Conservation (phyloP, 768 basidiomycete genomes). For the Termitomyces heimii region DNA sequence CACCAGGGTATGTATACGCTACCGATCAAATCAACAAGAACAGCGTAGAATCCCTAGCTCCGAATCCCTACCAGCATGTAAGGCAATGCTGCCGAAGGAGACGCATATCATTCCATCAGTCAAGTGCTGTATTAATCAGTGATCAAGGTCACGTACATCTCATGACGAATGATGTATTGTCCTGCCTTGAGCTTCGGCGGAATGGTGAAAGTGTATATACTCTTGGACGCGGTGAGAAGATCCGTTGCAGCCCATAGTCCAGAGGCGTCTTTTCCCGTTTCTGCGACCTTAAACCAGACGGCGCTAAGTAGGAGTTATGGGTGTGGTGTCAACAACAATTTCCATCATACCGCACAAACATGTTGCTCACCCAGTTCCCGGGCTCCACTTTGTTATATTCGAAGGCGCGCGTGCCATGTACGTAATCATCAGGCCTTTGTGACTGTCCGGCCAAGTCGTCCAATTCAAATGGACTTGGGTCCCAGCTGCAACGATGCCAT, state of each 20-base stretch:
- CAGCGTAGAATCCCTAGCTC: too few relatives aligned
- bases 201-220: slow-evolving; percentile 41
- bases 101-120: background rate
- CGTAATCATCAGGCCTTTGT: slow-evolving; percentile 39
- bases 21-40: background rate
- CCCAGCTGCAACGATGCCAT: slow-evolving; percentile 35
- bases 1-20: slow-evolving; percentile 37
- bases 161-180: slow-evolving; percentile 44
- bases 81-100: slow-evolving; percentile 25
- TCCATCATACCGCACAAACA: background rate
- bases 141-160: slow-evolving; percentile 24
- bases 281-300: slow-evolving; percentile 48
- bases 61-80: slow-evolving; percentile 26
- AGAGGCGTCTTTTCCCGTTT: slow-evolving; percentile 36
- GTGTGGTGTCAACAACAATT: too few relatives aligned
- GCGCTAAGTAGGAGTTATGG: slow-evolving; percentile 21
- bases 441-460: slow-evolving; percentile 33
- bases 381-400: slow-evolving; percentile 37
- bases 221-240: slow-evolving; percentile 29
- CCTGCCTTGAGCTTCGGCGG: slow-evolving; percentile 38
- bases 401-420: slow-evolving; percentile 41
- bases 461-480: slow-evolving; percentile 33
- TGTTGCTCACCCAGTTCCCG: slow-evolving; percentile 27
- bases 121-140: background rate
- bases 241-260: slow-evolving; percentile 42